Percentiles rank a stretch among this genome's conserved stretches.
phyloP scores from a whole-genome alignment of 1,284 basidiomycete genomes.

The Tilletiopsis washingtonensis region DNA sequence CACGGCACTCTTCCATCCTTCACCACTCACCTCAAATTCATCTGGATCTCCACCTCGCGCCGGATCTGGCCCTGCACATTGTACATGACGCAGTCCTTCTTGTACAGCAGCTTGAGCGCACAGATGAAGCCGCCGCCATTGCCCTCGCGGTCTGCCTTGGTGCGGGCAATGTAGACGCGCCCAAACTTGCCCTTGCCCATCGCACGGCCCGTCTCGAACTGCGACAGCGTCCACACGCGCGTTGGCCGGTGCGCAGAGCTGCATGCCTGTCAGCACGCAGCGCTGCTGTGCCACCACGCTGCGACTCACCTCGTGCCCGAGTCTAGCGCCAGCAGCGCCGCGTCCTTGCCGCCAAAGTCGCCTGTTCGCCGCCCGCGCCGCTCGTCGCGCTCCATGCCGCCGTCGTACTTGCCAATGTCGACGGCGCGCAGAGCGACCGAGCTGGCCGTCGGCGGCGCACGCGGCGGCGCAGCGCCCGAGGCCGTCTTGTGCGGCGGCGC shows the following conservation, averaged over 20 bases:
- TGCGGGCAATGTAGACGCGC: conserved; percentile 95
- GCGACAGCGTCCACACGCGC: conserved; percentile 65
- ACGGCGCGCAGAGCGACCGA: conserved; percentile 10
- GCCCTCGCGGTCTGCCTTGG: conserved; percentile 60
- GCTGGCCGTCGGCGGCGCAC: no score
- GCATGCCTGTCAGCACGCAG: background rate
- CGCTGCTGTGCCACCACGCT: background rate
- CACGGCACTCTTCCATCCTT: no score
- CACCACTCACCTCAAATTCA: conserved; percentile 63
- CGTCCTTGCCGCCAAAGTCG: background rate
- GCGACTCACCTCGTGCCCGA: conserved; percentile 9
- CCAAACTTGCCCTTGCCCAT: conserved; percentile 98
- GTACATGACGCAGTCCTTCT: conserved; percentile 87
- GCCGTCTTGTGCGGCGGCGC: no score
- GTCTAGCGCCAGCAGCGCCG: conserved; percentile 15
- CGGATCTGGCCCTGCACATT: conserved; percentile 67
- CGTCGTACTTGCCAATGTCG: conserved; percentile 46
- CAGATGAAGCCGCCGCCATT: conserved; percentile 63
- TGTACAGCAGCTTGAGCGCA: conserved; percentile 94
- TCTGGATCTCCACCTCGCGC: conserved; percentile 97
- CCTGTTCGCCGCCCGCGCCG: conserved; percentile 30
- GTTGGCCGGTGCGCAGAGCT: conserved; percentile 31
- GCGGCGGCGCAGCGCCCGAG: no score
- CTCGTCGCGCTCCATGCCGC: conserved; percentile 47
- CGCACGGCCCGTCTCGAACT: conserved; percentile 90